Evolutionary conservation across 257 asterid genomes (phyloP).

Genomic region (Henckelia pumila): DNA sequence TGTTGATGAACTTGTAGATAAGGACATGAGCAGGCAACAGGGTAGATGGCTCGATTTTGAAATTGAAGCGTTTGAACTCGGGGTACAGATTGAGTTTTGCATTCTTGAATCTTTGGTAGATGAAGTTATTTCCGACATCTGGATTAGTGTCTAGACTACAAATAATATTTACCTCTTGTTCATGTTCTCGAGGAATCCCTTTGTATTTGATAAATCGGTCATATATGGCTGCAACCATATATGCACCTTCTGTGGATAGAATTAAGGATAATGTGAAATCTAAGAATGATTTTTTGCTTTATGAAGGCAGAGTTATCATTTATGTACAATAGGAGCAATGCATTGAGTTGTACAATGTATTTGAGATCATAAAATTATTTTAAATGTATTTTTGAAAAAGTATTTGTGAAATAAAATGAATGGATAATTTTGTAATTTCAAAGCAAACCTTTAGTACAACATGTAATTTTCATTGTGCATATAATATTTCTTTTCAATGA

Average conservation of each 20-base stretch:
- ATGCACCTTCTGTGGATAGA: background rate
- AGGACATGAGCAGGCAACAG: conserved; percentile 72
- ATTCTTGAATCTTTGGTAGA: conserved; percentile 69
- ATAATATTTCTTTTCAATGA: no score
- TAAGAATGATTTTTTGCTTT: background rate
- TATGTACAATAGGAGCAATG: no score
- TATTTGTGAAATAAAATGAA: no score
- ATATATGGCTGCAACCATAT: no score
- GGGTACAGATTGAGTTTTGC: conserved; percentile 60
- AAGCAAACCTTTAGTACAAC: no score
- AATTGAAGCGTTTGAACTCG: conserved; percentile 71
- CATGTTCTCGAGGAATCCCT: background rate
- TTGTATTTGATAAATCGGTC: background rate
- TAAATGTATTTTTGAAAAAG: no score
- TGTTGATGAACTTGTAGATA: conserved; percentile 92
- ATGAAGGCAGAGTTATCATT: no score
- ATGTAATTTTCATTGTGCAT: no score
- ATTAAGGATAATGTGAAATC: background rate
- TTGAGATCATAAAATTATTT: no score
- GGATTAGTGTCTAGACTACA: conserved; percentile 28
- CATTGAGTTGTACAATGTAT: no score
- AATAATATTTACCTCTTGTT: conserved; percentile 1
- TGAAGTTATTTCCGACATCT: conserved; percentile 68
- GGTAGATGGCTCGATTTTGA: conserved; percentile 90
- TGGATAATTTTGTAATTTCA: no score